phyloP scores from a whole-genome alignment of 139 green algal genomes.

The Chlamydomonas applanata region DNA sequence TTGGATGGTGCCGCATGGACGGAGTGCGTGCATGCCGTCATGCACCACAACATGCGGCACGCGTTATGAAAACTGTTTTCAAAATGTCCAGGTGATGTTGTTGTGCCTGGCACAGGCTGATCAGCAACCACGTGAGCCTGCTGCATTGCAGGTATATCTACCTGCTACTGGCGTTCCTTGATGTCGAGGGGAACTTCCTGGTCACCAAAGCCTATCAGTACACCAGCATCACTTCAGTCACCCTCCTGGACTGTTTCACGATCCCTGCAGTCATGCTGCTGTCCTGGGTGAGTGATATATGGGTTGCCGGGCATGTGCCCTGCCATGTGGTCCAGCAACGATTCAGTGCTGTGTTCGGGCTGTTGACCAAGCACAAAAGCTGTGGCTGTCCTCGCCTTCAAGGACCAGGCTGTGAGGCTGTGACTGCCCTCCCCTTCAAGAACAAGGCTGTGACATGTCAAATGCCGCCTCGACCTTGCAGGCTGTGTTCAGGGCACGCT shows the following conservation, averaged over 20 bases:
- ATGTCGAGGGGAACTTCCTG: constrained; percentile 75
- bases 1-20: constrained; percentile 5
- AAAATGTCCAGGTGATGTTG: neutral
- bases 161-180: constrained; percentile 61
- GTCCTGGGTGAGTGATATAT: constrained; percentile 4
- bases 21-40: no score
- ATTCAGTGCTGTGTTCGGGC: no score
- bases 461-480: neutral
- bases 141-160: constrained; percentile 37
- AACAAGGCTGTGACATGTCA: neutral
- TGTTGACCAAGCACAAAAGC: no score
- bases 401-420: no score
- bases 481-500: constrained; percentile 33
- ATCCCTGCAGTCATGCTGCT: constrained; percentile 70
- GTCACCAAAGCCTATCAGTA: constrained; percentile 67
- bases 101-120: no score
- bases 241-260: constrained; percentile 77
- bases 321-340: no score
- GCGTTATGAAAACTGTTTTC: neutral
- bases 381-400: no score
- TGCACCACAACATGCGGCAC: constrained; percentile 5
- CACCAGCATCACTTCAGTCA: constrained; percentile 81
- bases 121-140: no score
- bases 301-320: no score
- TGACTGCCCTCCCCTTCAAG: neutral